Conservation (phyloP, 306 rosid genomes). For the Phaseolus lunatus region DNA sequence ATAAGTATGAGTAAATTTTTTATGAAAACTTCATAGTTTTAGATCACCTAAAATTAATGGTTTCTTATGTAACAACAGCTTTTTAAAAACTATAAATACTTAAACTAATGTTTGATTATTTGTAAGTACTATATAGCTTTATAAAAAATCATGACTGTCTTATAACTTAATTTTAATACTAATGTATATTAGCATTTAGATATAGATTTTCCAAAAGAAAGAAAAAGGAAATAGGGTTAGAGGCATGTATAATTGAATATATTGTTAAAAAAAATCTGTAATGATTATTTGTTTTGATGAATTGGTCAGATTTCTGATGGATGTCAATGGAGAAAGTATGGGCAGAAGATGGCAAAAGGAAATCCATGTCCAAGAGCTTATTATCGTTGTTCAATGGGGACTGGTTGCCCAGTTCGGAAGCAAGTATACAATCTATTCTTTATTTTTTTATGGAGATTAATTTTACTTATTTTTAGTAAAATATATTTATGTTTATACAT, state of each 20-base stretch:
- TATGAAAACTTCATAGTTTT: no score
- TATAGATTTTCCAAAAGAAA: no score
- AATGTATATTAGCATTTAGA: no score
- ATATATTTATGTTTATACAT: no score
- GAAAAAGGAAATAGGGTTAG: no score
- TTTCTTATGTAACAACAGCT: no score
- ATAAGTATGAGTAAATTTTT: no score
- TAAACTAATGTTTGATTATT: background rate
- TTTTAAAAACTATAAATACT: background rate
- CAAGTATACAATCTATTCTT: conserved; percentile 45
- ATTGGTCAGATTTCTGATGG: conserved; percentile 66
- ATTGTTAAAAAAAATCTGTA: background rate
- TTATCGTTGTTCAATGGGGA: conserved; percentile 77
- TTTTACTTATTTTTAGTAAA: background rate
- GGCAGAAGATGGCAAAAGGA: conserved; percentile 83
- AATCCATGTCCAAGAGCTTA: conserved; percentile 77
- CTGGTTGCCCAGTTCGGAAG: conserved; percentile 70
- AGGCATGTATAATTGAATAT: no score
- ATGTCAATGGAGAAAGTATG: conserved; percentile 83
- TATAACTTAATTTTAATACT: no score
- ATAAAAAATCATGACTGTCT: background rate
- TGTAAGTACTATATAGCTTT: no score
- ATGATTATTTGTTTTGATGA: background rate
- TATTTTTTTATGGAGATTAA: background rate
- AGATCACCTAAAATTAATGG: no score